These are phyloP conservation scores for Mimosa pudica DNA, from an alignment of 306 rosid genomes.

Conservation along the genomic window DNA sequence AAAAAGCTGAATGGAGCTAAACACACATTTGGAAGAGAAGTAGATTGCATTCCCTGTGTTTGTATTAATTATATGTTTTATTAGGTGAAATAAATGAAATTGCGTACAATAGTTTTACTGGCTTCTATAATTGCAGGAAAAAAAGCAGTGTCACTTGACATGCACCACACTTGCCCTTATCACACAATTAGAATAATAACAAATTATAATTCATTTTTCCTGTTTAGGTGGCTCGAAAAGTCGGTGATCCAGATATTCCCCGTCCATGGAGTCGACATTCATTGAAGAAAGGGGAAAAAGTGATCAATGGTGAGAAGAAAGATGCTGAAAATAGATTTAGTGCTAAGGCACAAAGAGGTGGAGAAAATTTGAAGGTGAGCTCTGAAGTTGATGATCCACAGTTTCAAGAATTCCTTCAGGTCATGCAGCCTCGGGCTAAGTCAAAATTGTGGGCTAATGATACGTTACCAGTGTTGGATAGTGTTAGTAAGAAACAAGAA, in stretches of 20 bases:
- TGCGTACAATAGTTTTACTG: not conserved
- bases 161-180: not conserved
- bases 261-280: constrained; percentile 86
- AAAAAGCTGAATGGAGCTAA: not conserved
- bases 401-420: constrained; percentile 82
- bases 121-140: not conserved
- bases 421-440: constrained; percentile 76
- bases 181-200: not conserved
- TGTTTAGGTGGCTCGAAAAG: constrained; percentile 64
- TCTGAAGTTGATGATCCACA: constrained; percentile 52
- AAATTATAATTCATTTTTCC: not conserved
- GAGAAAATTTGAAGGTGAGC: constrained; percentile 31
- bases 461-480: constrained; percentile 37
- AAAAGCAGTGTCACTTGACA: not conserved
- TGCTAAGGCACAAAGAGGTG: constrained; percentile 37
- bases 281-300: constrained; percentile 47
- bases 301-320: constrained; percentile 37
- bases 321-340: constrained; percentile 28
- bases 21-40: not conserved
- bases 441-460: constrained; percentile 91
- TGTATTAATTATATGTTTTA: not conserved
- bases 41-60: not conserved
- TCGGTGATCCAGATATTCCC: constrained; percentile 79
- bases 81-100: not conserved
- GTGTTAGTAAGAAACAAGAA: constrained; percentile 39